These are phyloP conservation scores for Alternaria alternata DNA, from an alignment of 2,329 filamentous ascomycete species.

Conservation along the genomic window DNA sequence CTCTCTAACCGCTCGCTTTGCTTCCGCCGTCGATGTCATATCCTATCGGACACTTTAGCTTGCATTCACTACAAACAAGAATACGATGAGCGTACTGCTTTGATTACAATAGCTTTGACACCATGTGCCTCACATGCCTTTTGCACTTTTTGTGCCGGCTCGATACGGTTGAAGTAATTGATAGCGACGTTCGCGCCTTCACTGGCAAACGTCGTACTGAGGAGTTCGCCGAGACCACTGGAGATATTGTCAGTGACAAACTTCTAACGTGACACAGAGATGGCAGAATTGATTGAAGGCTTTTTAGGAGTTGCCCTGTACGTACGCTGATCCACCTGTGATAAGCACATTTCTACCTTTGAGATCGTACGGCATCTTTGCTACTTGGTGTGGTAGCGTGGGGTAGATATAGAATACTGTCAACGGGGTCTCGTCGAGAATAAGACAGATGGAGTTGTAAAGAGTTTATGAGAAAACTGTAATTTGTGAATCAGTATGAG, in stretches of 20 bases:
- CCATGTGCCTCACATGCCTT: slow-evolving; percentile 62
- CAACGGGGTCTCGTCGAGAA: background rate
- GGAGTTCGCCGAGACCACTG: slow-evolving; percentile 75
- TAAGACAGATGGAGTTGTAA: background rate
- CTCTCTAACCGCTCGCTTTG: slow-evolving; percentile 66
- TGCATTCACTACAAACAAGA: background rate
- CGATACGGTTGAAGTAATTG: slow-evolving; percentile 72
- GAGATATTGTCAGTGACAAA: background rate
- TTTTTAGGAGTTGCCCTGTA: background rate
- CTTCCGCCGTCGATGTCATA: slow-evolving; percentile 66
- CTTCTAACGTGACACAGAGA: background rate
- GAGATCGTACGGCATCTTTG: slow-evolving; percentile 68
- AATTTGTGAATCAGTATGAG: background rate
- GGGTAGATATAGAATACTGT: background rate
- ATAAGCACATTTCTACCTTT: slow-evolving; percentile 69
- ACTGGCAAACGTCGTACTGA: slow-evolving; percentile 71
- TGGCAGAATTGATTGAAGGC: background rate
- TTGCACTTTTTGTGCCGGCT: slow-evolving; percentile 67
- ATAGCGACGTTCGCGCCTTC: slow-evolving; percentile 74
- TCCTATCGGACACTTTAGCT: slow-evolving; percentile 55
- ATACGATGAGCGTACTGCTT: slow-evolving; percentile 61
- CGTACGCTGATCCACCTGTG: slow-evolving; percentile 69
- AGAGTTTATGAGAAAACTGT: too few species aligned
- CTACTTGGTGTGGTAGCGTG: background rate
- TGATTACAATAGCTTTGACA: slow-evolving; percentile 64